Evolutionary conservation across 2,329 filamentous ascomycete species (phyloP).

Genomic region (Beauveria sp.): DNA sequence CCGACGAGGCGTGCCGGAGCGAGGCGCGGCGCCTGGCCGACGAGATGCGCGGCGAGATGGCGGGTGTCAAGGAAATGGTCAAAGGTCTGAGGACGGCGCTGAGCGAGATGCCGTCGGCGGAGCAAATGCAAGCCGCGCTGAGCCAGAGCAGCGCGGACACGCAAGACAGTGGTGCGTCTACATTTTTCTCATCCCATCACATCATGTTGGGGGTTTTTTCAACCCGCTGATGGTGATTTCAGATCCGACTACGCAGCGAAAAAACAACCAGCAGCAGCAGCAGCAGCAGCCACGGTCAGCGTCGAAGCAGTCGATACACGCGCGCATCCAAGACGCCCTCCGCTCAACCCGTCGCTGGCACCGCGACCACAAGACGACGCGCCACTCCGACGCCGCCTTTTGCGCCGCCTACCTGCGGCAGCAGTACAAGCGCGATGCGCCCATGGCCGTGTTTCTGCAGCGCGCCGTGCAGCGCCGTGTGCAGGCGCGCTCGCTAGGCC

Average conservation of each 20-base stretch:
- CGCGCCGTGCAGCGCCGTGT: constrained; percentile 22
- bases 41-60: constrained; percentile 19
- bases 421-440: constrained; percentile 28
- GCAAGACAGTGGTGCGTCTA: neutral
- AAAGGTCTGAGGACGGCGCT: constrained; percentile 18
- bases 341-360: constrained; percentile 32
- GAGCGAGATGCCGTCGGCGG: constrained; percentile 16
- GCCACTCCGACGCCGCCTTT: constrained; percentile 27
- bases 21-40: constrained; percentile 16
- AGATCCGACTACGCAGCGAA: neutral
- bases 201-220: neutral
- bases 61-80: constrained; percentile 18
- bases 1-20: constrained; percentile 16
- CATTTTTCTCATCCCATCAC: neutral
- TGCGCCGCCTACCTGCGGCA: constrained; percentile 26
- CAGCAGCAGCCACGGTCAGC: neutral
- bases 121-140: constrained; percentile 17
- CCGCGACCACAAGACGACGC: constrained; percentile 28
- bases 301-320: constrained; percentile 9
- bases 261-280: neutral
- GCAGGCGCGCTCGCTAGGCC: constrained; percentile 10
- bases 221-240: neutral
- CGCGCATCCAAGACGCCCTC: constrained; percentile 28
- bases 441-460: constrained; percentile 28
- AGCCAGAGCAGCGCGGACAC: constrained; percentile 7